Evolutionary conservation across 1,284 basidiomycete genomes (phyloP), one percentile per base, ranked within the genome.

Genomic region (Trametes pubescens): DNA sequence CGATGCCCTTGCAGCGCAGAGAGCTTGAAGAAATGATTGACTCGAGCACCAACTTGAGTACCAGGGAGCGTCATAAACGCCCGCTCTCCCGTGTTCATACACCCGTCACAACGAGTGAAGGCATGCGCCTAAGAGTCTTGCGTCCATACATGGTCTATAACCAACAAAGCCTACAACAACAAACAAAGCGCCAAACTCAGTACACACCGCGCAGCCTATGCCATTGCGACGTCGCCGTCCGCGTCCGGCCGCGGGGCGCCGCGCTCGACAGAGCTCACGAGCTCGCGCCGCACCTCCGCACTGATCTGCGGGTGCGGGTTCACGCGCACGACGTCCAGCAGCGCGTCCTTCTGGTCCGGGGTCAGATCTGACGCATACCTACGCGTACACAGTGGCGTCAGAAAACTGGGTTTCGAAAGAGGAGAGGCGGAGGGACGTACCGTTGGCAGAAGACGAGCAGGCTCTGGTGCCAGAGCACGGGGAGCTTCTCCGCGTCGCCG

Each of bases 401-500:
- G 49, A 18, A 4, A 6, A 10, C 49, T 35, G 14, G 10, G 40
- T 16, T 21, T 10, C n/a, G 52, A 18, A 24, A 22, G 32, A 38
- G 1, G 9, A 35, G 24, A 21, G 54, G 22, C 53, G 46, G 43
- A 54, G 61, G 14, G 55, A 65, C 81, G 61, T 66, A 94, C 93
- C 96, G 83, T 80, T 99, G 98, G 37, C 88, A 90, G 75, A 99
- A 99, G 6, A 97, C 95, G 8, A 99, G 84, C 64, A 99, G 83
- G 75, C 93, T 95, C 80, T 99, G 98, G 76, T 99, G 96, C 98
- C 98, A 99, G 14, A 99, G 83, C 13, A 99, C 98, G 8, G 98
- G 98, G 62, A 98, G 83, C 76, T 90, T 90, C 63, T 91, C 89
- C 2, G 86, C 80, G 59, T 91, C 89, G 14, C 85, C 88, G 43